Conservation (phyloP, 805 yeast genomes). For the Ogataea saltuana region DNA sequence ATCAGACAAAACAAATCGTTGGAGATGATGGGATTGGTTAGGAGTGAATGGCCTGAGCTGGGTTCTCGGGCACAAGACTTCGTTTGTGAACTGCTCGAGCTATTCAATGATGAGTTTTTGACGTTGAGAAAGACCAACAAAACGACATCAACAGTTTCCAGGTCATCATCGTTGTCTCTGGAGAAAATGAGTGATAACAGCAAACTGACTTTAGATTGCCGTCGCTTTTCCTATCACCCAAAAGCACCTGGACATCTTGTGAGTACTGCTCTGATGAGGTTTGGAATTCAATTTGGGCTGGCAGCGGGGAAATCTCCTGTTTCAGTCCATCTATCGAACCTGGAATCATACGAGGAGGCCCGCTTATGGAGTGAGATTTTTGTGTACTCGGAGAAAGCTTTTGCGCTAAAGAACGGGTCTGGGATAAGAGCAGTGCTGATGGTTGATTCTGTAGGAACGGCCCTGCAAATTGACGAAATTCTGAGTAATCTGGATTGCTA, state of each 20-base stretch:
- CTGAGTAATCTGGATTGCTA: background rate
- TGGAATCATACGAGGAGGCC: slow-evolving; percentile 3
- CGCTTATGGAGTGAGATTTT: slow-evolving; percentile 3
- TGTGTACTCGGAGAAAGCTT: slow-evolving; percentile 2
- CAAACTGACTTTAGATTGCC: no score
- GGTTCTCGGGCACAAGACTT: no score
- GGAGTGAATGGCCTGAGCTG: no score
- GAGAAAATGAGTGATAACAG: background rate
- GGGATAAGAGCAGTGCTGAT: background rate
- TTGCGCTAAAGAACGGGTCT: background rate
- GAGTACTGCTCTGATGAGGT: background rate
- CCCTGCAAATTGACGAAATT: background rate
- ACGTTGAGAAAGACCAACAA: background rate
- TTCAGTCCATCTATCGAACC: background rate
- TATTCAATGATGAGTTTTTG: background rate
- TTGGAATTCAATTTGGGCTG: background rate
- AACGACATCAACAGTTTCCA: background rate
- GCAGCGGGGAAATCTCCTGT: background rate
- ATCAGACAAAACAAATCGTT: no score
- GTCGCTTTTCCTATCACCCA: no score
- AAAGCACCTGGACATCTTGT: no score
- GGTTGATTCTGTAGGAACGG: background rate
- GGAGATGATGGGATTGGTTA: no score
- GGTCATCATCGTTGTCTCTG: background rate
- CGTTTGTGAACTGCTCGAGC: background rate